Percentiles rank a stretch among this genome's conserved stretches.
Conservation (phyloP, 202 grass and related monocot genomes). For the Eragrostis tef region DNA sequence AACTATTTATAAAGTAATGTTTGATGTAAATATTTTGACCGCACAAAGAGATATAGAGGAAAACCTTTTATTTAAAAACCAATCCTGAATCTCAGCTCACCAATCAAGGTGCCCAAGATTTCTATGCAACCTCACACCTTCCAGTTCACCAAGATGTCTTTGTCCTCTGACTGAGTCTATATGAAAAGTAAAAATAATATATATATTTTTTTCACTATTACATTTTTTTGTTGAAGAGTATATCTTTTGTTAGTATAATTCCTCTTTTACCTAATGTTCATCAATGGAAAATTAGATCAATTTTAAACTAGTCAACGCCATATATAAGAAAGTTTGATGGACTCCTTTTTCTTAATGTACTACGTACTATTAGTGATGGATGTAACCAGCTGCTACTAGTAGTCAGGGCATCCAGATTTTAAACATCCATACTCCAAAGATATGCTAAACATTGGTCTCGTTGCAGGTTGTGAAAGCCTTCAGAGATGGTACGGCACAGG, state of each 20-base stretch:
- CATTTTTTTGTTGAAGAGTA: neutral
- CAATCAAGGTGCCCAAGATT: constrained; percentile 19
- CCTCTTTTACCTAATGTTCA: constrained; percentile 19
- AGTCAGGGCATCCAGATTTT: constrained; percentile 22
- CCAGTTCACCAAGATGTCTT: constrained; percentile 32
- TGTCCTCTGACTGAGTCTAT: constrained; percentile 16
- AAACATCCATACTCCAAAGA: neutral
- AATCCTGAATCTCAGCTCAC: constrained; percentile 17
- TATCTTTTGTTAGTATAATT: neutral
- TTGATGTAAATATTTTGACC: constrained; percentile 21
- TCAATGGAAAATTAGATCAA: neutral
- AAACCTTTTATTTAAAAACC: neutral
- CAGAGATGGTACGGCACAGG: constrained; percentile 79
- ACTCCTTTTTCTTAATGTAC: constrained; percentile 12
- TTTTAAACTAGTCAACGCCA: too few species aligned
- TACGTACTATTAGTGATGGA: neutral
- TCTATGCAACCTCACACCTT: constrained; percentile 37
- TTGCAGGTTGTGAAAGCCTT: constrained; percentile 94
- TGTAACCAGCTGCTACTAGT: neutral
- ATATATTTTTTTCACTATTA: neutral
- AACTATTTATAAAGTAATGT: constrained; percentile 8
- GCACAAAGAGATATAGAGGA: neutral
- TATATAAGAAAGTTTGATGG: neutral
- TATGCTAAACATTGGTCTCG: constrained; percentile 24
- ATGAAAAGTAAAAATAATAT: constrained; percentile 30